Percentiles rank a stretch among this genome's conserved stretches.
phyloP scores from a whole-genome alignment of 805 yeast species.

The Nematodospora valgi region DNA sequence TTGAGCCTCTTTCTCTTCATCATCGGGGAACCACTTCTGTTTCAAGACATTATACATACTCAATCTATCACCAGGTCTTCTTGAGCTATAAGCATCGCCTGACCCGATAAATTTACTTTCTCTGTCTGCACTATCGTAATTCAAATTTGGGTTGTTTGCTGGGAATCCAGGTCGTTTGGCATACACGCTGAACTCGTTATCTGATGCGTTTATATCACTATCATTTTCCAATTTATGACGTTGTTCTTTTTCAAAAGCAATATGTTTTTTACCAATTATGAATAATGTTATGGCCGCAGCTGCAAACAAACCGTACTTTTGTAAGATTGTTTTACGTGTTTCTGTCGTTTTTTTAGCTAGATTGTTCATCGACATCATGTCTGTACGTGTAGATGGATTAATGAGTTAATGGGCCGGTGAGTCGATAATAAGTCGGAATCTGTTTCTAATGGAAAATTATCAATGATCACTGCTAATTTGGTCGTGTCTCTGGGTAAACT shows the following conservation, averaged over 20 bases:
- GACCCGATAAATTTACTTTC: conserved; percentile 68
- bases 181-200: conserved; percentile 25
- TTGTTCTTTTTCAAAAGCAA: conserved; percentile 29
- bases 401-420: too few species aligned
- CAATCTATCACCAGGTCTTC: conserved; percentile 55
- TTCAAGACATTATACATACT: conserved; percentile 27
- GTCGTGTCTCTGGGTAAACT: too few species aligned
- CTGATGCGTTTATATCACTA: conserved; percentile 28
- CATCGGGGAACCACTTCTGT: conserved; percentile 6
- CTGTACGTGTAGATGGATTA: too few species aligned
- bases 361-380: too few species aligned
- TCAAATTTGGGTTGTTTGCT: conserved; percentile 25
- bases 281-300: conserved; percentile 29
- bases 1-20: conserved; percentile 7
- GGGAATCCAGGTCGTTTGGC: conserved; percentile 58
- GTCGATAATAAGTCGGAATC: too few species aligned
- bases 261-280: conserved; percentile 33
- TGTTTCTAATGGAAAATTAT: too few species aligned
- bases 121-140: conserved; percentile 35
- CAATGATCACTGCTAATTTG: too few species aligned
- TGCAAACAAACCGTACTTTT: conserved; percentile 31
- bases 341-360: conserved; percentile 28
- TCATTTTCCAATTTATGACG: conserved; percentile 36
- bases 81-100: conserved; percentile 55
- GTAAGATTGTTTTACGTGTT: conserved; percentile 33